phyloP scores from a whole-genome alignment of 345 rosid species.

The Eucalyptus sp. region DNA sequence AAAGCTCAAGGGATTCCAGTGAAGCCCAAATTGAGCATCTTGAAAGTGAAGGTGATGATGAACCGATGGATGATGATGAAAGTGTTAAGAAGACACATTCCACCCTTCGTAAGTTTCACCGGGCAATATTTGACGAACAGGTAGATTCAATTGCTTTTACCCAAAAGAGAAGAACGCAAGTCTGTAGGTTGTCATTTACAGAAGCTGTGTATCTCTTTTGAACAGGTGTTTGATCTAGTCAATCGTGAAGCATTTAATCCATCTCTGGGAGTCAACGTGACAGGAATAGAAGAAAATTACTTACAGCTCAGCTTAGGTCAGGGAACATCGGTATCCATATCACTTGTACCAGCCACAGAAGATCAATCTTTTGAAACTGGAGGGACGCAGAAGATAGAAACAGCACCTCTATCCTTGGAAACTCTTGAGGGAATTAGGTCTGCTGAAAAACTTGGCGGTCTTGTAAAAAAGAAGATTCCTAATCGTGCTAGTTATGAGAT shows the following conservation, averaged over 20 bases:
- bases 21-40: slow-evolving; percentile 15
- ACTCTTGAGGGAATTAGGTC: slow-evolving; percentile 29
- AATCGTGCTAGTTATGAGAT: slow-evolving; percentile 54
- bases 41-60: slow-evolving; percentile 15
- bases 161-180: not conserved
- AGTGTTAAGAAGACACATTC: slow-evolving; percentile 55
- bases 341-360: slow-evolving; percentile 40
- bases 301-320: slow-evolving; percentile 62
- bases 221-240: slow-evolving; percentile 76
- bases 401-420: slow-evolving; percentile 25
- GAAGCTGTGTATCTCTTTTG: slow-evolving; percentile 8
- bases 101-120: slow-evolving; percentile 65
- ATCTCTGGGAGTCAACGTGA: slow-evolving; percentile 62
- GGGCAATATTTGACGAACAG: slow-evolving; percentile 82
- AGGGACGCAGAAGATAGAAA: slow-evolving; percentile 17
- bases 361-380: slow-evolving; percentile 20
- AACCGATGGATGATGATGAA: slow-evolving; percentile 19
- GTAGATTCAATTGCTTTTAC: slow-evolving; percentile 6
- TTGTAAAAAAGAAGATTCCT: slow-evolving; percentile 34
- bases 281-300: slow-evolving; percentile 77
- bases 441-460: slow-evolving; percentile 18
- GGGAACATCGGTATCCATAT: slow-evolving; percentile 64
- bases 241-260: slow-evolving; percentile 70
- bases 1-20: slow-evolving; percentile 9
- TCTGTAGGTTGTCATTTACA: not conserved